These are phyloP conservation scores for Filosporella fistucella DNA, from an alignment of 495 filamentous ascomycete species.

Conservation along the genomic window DNA sequence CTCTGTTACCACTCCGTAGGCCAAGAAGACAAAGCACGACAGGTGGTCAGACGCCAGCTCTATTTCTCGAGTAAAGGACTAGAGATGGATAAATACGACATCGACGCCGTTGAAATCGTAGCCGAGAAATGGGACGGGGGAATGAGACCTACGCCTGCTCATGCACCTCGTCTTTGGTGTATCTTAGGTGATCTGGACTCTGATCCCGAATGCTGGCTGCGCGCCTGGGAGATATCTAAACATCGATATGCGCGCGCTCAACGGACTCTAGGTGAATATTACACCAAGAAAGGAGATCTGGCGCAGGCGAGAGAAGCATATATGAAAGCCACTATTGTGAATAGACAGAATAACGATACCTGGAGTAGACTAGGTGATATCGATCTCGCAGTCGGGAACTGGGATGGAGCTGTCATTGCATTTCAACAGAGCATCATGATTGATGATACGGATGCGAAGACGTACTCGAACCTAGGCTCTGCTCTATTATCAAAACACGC, in stretches of 20 bases:
- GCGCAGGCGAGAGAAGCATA: conserved; percentile 76
- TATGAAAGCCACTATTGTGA: conserved; percentile 66
- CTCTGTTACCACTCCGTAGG: conserved; percentile 63
- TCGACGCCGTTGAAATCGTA: conserved; percentile 40
- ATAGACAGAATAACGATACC: conserved; percentile 70
- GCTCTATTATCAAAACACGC: conserved; percentile 54
- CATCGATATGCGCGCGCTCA: conserved; percentile 81
- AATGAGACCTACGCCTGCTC: conserved; percentile 63
- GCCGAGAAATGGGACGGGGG: conserved; percentile 47
- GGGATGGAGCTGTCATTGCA: conserved; percentile 76
- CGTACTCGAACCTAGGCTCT: conserved; percentile 92
- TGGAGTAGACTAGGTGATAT: conserved; percentile 94
- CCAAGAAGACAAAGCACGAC: conserved; percentile 72
- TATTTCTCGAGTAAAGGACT: conserved; percentile 51
- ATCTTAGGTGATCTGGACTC: conserved; percentile 89
- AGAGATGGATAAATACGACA: conserved; percentile 46
- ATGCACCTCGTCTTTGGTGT: conserved; percentile 87
- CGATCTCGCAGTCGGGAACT: conserved; percentile 69
- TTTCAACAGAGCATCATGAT: conserved; percentile 75
- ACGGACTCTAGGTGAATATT: conserved; percentile 75
- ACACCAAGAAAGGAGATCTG: conserved; percentile 58
- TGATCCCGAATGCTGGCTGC: conserved; percentile 67
- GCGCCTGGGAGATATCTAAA: conserved; percentile 84
- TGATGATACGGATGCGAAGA: conserved; percentile 84
- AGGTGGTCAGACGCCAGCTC: conserved; percentile 70